Evolutionary conservation across 2,329 filamentous ascomycete species (phyloP).

Genomic region (Colletotrichum sp.): DNA sequence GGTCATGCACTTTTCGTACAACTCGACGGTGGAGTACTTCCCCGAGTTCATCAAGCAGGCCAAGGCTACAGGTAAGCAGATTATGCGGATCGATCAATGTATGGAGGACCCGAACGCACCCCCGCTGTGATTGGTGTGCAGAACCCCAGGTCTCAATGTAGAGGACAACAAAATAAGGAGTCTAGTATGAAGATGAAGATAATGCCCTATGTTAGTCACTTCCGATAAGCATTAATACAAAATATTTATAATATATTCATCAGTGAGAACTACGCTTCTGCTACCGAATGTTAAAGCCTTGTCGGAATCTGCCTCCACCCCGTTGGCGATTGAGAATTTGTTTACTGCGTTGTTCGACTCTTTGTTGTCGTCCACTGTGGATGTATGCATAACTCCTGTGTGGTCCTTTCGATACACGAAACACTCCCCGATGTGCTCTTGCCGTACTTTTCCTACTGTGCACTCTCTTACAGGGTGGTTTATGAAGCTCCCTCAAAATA

Average conservation of each 20-base stretch:
- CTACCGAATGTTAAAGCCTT: neutral
- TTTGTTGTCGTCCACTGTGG: neutral
- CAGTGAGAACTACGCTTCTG: neutral
- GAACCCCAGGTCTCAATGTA: neutral
- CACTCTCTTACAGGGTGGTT: neutral
- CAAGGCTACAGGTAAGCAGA: slow-evolving; percentile 65
- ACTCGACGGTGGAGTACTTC: slow-evolving; percentile 67
- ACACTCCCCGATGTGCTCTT: too few species aligned
- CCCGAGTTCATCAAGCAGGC: slow-evolving; percentile 68
- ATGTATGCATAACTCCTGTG: neutral
- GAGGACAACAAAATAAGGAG: neutral
- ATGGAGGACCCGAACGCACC: slow-evolving; percentile 66
- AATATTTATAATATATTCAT: neutral
- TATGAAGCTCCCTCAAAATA: neutral
- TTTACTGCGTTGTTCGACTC: neutral
- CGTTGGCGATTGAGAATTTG: neutral
- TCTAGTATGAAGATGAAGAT: neutral
- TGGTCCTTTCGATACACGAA: neutral
- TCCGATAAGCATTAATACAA: neutral
- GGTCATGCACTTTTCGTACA: slow-evolving; percentile 73
- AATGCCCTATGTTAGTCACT: neutral
- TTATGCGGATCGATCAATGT: slow-evolving; percentile 72
- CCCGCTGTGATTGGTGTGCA: slow-evolving; percentile 27
- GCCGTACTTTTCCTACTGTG: neutral
- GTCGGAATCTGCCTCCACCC: neutral